phyloP scores from a whole-genome alignment of 768 basidiomycete species.

The Russula emetica region DNA sequence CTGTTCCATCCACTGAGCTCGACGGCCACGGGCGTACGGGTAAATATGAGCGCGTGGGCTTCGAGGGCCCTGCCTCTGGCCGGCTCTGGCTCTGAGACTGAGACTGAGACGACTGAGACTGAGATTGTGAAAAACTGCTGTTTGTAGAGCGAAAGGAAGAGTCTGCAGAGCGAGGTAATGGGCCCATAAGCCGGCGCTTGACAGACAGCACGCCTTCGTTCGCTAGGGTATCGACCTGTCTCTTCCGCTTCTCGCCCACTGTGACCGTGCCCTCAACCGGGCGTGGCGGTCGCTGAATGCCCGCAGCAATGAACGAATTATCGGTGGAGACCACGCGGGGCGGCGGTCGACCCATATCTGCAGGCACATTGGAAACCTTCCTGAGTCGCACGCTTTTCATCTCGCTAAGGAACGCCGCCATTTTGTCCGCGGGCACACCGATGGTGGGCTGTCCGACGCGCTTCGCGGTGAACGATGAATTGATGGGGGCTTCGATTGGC shows the following conservation, averaged over 20 bases:
- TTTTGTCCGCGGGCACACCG: conserved; percentile 74
- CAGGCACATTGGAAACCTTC: conserved; percentile 44
- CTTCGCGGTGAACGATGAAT: conserved; percentile 37
- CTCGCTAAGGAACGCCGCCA: conserved; percentile 76
- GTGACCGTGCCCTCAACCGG: not conserved
- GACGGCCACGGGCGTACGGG: conserved; percentile 24
- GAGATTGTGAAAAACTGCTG: conserved; percentile 18
- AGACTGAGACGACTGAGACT: not conserved
- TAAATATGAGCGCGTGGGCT: conserved; percentile 8
- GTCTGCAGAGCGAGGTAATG: conserved; percentile 14
- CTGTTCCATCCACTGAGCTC: conserved; percentile 26
- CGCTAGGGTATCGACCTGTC: conserved; percentile 7
- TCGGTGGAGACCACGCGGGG: conserved; percentile 15
- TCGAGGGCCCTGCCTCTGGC: conserved; percentile 14
- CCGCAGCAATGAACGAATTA: conserved; percentile 6
- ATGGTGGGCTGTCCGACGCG: conserved; percentile 61
- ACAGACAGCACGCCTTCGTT: conserved; percentile 4
- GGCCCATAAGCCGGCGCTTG: conserved; percentile 21
- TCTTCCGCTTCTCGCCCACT: conserved; percentile 25
- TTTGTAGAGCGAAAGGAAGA: conserved; percentile 7
- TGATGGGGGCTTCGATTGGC: conserved; percentile 67
- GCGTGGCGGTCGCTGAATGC: conserved; percentile 22
- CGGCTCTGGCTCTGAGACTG: conserved; percentile 14
- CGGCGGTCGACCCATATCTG: conserved; percentile 26
- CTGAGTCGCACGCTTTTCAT: conserved; percentile 70